Percentiles rank a stretch among this genome's conserved stretches.
Conservation (phyloP, 1,284 basidiomycete genomes). For the Naganishia liquefaciens region DNA sequence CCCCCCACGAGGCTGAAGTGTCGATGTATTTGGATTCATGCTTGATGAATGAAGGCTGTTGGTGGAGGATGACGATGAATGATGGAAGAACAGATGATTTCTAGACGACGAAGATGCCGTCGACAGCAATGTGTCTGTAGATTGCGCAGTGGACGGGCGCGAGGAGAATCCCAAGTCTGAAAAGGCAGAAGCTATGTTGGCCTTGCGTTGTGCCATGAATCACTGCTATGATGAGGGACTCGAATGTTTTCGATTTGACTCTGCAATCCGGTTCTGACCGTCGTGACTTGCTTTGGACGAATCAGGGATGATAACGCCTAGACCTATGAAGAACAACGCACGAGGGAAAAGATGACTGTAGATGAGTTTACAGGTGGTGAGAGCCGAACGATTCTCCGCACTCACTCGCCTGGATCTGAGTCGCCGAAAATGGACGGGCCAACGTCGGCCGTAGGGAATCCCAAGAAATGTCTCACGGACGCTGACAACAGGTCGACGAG, state of each 20-base stretch:
- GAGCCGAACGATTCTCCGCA: background rate
- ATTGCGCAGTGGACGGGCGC: background rate
- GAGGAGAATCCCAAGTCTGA: constrained; percentile 7
- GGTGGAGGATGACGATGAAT: background rate
- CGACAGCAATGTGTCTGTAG: background rate
- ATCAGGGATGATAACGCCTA: background rate
- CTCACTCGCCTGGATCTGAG: background rate
- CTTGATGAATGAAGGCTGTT: background rate
- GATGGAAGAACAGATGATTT: background rate
- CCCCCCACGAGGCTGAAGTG: background rate
- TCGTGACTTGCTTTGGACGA: background rate
- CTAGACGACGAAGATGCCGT: constrained; percentile 3
- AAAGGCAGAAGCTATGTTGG: constrained; percentile 8
- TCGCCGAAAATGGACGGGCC: background rate
- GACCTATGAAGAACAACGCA: background rate
- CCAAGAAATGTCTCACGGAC: constrained; percentile 6
- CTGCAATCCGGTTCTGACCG: background rate
- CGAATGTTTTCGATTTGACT: no score
- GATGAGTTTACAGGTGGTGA: background rate
- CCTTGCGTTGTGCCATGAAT: constrained; percentile 7
- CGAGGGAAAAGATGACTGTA: background rate
- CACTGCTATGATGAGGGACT: no score
- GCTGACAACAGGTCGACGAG: constrained; percentile 3
- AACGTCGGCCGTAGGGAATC: no score
- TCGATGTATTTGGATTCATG: constrained; percentile 1